These are phyloP conservation scores for Colletotrichum ledebouriae DNA, from an alignment of 2,329 filamentous ascomycete species.

Conservation along the genomic window DNA sequence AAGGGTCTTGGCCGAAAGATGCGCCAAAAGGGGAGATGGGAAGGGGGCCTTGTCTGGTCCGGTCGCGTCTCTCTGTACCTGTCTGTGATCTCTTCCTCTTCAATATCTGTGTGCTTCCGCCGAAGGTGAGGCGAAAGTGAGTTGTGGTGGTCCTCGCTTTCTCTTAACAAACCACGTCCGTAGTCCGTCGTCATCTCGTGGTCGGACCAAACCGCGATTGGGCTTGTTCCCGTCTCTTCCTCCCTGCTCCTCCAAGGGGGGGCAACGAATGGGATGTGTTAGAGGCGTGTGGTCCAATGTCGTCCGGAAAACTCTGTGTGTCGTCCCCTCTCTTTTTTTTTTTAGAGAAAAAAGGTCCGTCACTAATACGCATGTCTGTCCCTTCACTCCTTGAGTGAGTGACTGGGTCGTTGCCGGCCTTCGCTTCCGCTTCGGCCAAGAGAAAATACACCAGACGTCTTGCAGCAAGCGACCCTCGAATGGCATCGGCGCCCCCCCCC, in stretches of 20 bases:
- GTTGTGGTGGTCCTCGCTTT: neutral
- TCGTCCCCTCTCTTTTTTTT: slow-evolving; percentile 9
- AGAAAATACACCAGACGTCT: neutral
- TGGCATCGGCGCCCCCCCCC: slow-evolving; percentile 5
- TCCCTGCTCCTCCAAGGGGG: slow-evolving; percentile 1
- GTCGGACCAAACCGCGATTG: slow-evolving; percentile 18
- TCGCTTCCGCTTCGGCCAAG: slow-evolving; percentile 26
- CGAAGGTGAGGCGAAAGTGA: slow-evolving; percentile 4
- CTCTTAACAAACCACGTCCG: no score
- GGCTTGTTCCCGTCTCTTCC: slow-evolving; percentile 15
- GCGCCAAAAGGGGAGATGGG: slow-evolving; percentile 5
- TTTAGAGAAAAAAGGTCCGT: neutral
- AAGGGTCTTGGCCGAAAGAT: slow-evolving; percentile 20
- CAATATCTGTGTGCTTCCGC: neutral
- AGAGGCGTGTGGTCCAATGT: slow-evolving; percentile 9
- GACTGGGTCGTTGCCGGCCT: neutral
- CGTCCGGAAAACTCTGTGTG: slow-evolving; percentile 32
- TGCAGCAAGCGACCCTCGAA: neutral
- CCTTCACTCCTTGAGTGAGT: neutral
- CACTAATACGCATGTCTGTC: no score
- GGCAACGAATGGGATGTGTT: neutral
- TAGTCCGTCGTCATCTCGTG: slow-evolving; percentile 24
- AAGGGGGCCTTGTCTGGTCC: neutral
- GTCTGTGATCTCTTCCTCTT: neutral
- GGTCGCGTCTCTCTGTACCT: neutral